Percentiles rank a stretch among this genome's conserved stretches.
Conservation (phyloP, 352 stramenopile genomes). For the Globisporangium cystogenes region DNA sequence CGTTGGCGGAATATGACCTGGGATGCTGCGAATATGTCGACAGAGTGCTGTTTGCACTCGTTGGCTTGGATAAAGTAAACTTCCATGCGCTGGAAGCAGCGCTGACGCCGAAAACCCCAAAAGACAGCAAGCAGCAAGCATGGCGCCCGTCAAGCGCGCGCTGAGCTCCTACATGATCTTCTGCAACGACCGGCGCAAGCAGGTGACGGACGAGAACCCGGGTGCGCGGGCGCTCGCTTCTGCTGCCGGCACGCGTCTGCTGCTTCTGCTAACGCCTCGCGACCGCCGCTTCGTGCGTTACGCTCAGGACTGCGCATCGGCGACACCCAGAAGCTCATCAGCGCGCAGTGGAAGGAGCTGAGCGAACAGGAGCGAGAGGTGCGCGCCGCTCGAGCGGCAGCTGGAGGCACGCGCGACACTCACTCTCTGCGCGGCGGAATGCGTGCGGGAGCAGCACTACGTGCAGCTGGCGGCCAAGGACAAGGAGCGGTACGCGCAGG, state of each 20-base stretch:
- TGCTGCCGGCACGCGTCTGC: no score
- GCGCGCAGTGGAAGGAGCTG: conserved; percentile 87
- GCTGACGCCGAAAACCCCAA: neutral
- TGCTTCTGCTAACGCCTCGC: neutral
- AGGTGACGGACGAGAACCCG: conserved; percentile 58
- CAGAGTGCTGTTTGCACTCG: neutral
- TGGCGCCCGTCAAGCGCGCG: conserved; percentile 75
- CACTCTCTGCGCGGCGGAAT: neutral
- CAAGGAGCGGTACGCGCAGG: conserved; percentile 77
- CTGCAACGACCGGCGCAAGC: conserved; percentile 68
- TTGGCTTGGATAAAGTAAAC: neutral
- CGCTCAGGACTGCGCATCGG: conserved; percentile 42
- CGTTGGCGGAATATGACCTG: no score
- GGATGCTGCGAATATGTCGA: neutral
- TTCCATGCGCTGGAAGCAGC: neutral
- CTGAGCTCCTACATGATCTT: conserved; percentile 85
- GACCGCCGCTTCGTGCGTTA: neutral
- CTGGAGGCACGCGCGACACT: neutral
- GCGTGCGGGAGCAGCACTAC: conserved; percentile 43
- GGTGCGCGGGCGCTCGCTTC: conserved; percentile 13
- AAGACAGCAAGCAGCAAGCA: conserved; percentile 10
- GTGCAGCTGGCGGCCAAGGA: conserved; percentile 80
- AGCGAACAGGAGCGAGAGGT: conserved; percentile 79
- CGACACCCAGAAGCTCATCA: conserved; percentile 88
- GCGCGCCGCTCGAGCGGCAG: neutral